A percentile compares a stretch with the other conserved stretches of the same genome.
Evolutionary conservation across 352 stramenopile genomes (phyloP).

Genomic region (Phytophthora foliorum): DNA sequence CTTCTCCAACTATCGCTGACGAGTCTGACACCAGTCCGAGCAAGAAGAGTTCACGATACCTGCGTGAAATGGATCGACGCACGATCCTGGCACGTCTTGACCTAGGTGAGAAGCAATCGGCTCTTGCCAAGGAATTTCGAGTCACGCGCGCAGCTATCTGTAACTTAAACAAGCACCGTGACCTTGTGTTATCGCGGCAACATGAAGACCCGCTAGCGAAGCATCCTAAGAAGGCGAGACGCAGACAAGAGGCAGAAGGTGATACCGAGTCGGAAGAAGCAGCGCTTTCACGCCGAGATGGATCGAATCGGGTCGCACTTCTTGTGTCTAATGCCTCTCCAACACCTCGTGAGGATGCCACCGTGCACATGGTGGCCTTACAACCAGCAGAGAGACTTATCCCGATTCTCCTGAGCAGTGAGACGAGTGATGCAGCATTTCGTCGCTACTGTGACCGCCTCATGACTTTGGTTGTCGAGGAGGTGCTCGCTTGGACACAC

Average conservation of each 20-base stretch:
- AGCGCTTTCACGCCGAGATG: background rate
- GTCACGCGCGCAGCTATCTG: constrained; percentile 70
- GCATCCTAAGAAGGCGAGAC: constrained; percentile 43
- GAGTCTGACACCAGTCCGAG: constrained; percentile 15
- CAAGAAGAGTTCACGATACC: constrained; percentile 46
- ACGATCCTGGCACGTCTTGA: constrained; percentile 53
- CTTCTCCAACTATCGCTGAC: background rate
- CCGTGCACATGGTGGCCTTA: constrained; percentile 13
- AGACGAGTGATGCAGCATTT: constrained; percentile 31
- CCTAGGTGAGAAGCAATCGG: constrained; percentile 53
- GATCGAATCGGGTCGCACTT: constrained; percentile 8
- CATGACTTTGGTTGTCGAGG: constrained; percentile 47
- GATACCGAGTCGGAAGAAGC: constrained; percentile 14
- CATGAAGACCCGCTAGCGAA: constrained; percentile 58
- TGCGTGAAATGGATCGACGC: constrained; percentile 65
- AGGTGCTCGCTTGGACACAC: constrained; percentile 45
- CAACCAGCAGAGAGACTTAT: constrained; percentile 25
- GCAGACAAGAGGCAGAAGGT: background rate
- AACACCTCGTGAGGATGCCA: background rate
- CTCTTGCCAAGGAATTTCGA: constrained; percentile 65
- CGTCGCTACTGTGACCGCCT: constrained; percentile 40
- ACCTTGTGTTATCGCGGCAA: constrained; percentile 46
- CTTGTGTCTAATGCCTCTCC: constrained; percentile 2
- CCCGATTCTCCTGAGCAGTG: constrained; percentile 21
- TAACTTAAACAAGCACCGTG: constrained; percentile 65